phyloP scores from a whole-genome alignment of 352 stramenopile species.

The Saprolegnia parasitica region DNA sequence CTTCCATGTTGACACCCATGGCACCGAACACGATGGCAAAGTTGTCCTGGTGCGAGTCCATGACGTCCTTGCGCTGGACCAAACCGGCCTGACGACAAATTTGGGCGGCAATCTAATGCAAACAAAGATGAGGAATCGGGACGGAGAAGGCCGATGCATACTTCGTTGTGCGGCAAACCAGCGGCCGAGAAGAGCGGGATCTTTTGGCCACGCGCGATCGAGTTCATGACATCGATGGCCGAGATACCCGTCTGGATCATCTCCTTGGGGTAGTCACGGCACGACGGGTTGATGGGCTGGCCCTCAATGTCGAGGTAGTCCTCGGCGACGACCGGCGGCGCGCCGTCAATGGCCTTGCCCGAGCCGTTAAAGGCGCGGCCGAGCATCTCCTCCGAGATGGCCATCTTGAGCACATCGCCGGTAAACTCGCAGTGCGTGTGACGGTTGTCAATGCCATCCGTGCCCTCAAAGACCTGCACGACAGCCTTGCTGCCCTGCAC shows the following conservation, averaged over 20 bases:
- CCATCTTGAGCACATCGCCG: slow-evolving; percentile 98
- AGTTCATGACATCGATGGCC: slow-evolving; percentile 99
- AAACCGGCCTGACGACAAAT: slow-evolving; percentile 98
- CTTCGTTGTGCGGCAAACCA: slow-evolving; percentile 98
- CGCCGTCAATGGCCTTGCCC: slow-evolving; percentile 97
- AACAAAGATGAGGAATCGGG: too few relatives aligned
- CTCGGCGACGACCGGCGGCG: slow-evolving; percentile 96
- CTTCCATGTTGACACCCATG: slow-evolving; percentile 99
- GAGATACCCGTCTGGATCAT: slow-evolving; percentile 99
- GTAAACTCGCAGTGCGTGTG: slow-evolving; percentile 99
- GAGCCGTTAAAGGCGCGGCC: slow-evolving; percentile 96
- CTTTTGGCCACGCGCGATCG: slow-evolving; percentile 98
- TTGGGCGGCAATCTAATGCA: slow-evolving; percentile 94
- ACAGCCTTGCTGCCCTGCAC: slow-evolving; percentile 96
- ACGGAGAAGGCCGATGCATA: slow-evolving; percentile 23
- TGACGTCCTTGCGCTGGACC: slow-evolving; percentile 97
- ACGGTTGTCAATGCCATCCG: slow-evolving; percentile 97
- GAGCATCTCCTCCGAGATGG: slow-evolving; percentile 99
- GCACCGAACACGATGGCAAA: slow-evolving; percentile 99
- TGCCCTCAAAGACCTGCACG: slow-evolving; percentile 98
- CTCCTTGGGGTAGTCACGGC: slow-evolving; percentile 98
- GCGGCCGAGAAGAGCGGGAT: slow-evolving; percentile 99
- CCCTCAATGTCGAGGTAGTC: slow-evolving; percentile 99
- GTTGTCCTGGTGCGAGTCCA: slow-evolving; percentile 98
- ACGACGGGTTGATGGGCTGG: slow-evolving; percentile 98